A percentile compares a stretch with the other conserved stretches of the same genome.
Evolutionary conservation across 345 rosid genomes (phyloP).

Genomic region (Brassica nigra): DNA sequence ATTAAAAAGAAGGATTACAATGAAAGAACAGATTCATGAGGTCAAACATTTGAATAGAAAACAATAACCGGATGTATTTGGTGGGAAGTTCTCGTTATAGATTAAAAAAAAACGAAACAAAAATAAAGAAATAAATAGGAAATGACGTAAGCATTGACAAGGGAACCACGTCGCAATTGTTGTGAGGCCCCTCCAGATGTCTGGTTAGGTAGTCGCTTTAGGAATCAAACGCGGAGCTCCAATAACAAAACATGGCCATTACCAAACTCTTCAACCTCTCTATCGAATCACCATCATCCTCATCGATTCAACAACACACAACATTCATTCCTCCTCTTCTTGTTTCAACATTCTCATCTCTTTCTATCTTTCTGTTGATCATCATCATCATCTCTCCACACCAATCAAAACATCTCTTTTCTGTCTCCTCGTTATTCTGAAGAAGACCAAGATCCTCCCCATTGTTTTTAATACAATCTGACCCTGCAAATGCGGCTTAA

Average conservation of each 20-base stretch:
- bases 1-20: too few relatives aligned
- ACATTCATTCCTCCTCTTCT: slow-evolving; percentile 19
- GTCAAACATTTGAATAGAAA: background rate
- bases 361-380: background rate
- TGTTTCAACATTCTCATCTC: slow-evolving; percentile 24
- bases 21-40: background rate
- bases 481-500: slow-evolving; percentile 4
- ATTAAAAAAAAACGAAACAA: background rate
- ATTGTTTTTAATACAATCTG: background rate
- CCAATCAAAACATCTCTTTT: slow-evolving; percentile 19
- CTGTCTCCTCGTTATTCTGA: background rate
- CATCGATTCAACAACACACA: slow-evolving; percentile 12
- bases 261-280: slow-evolving; percentile 32
- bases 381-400: slow-evolving; percentile 2
- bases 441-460: slow-evolving; percentile 13
- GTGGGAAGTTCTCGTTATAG: background rate
- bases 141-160: slow-evolving; percentile 40
- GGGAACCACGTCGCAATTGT: slow-evolving; percentile 38
- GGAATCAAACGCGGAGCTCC: slow-evolving; percentile 63
- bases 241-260: slow-evolving; percentile 33
- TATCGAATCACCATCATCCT: background rate
- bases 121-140: background rate
- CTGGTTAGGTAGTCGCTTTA: slow-evolving; percentile 60
- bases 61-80: background rate
- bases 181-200: slow-evolving; percentile 61